A percentile compares a stretch with the other conserved stretches of the same genome.
Conservation (phyloP, 805 yeast genomes). For the Metschnikowia santaceciliae region DNA sequence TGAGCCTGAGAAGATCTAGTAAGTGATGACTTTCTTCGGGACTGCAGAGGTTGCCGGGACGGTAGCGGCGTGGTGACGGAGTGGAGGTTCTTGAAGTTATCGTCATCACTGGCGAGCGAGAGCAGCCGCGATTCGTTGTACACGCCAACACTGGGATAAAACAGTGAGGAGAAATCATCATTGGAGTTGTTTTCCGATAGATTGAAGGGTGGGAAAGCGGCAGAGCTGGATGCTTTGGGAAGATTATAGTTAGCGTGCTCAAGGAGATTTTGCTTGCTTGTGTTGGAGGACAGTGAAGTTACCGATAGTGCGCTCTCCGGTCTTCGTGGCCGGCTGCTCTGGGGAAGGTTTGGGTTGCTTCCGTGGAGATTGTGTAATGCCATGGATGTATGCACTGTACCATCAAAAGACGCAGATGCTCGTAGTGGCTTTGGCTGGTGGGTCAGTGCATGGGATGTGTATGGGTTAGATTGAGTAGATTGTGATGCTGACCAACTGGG, state of each 20-base stretch:
- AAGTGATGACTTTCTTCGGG: conserved; percentile 15
- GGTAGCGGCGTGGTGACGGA: conserved; percentile 13
- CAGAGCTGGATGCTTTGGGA: conserved; percentile 14
- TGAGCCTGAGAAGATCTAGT: conserved; percentile 7
- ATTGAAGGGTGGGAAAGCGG: conserved; percentile 19
- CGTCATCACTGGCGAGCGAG: conserved; percentile 17
- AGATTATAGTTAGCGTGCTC: conserved; percentile 11
- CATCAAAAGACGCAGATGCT: conserved; percentile 5
- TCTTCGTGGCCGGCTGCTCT: conserved; percentile 26
- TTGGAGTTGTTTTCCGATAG: conserved; percentile 14
- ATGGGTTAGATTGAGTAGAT: neutral
- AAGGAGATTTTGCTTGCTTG: conserved; percentile 14
- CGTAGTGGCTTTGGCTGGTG: conserved; percentile 5
- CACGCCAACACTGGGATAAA: conserved; percentile 7
- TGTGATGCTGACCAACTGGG: conserved; percentile 2
- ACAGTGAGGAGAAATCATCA: conserved; percentile 14
- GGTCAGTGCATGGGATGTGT: neutral
- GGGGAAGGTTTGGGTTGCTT: conserved; percentile 8
- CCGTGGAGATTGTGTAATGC: conserved; percentile 9
- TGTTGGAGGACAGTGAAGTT: conserved; percentile 34
- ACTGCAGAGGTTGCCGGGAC: conserved; percentile 17
- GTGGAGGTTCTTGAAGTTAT: conserved; percentile 3
- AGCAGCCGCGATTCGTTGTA: conserved; percentile 14
- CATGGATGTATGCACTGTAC: neutral
- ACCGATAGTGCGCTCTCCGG: conserved; percentile 41